Conservation (phyloP, 148 eudicot genomes). For the Vaccinium darrowii region DNA sequence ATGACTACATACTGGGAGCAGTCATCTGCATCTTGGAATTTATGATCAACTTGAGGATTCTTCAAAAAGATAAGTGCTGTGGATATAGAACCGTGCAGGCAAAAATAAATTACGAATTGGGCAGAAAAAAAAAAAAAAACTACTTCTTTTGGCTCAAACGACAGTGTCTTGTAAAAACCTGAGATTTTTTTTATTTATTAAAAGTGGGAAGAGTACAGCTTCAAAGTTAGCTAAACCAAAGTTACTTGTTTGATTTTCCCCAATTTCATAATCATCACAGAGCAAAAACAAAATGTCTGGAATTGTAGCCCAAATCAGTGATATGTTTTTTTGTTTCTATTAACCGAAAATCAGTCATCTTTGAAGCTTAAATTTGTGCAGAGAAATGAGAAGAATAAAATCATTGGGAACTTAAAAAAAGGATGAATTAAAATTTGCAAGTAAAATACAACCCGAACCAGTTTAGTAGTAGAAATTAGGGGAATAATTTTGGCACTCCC, state of each 20-base stretch:
- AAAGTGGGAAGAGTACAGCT: no score
- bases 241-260: no score
- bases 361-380: neutral
- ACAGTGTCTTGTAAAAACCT: neutral
- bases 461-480: neutral
- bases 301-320: neutral
- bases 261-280: no score
- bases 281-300: no score
- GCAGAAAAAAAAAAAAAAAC: no score
- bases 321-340: no score
- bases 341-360: no score
- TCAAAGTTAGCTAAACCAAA: no score
- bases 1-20: neutral
- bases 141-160: neutral
- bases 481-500: neutral
- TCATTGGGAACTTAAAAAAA: no score
- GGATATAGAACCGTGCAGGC: neutral
- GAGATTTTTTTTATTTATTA: neutral
- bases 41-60: neutral
- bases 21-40: neutral
- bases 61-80: neutral
- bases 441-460: no score
- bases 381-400: neutral
- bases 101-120: no score
- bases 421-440: no score